Conservation (phyloP, 257 asterid species). For the Gentiana dahurica region DNA sequence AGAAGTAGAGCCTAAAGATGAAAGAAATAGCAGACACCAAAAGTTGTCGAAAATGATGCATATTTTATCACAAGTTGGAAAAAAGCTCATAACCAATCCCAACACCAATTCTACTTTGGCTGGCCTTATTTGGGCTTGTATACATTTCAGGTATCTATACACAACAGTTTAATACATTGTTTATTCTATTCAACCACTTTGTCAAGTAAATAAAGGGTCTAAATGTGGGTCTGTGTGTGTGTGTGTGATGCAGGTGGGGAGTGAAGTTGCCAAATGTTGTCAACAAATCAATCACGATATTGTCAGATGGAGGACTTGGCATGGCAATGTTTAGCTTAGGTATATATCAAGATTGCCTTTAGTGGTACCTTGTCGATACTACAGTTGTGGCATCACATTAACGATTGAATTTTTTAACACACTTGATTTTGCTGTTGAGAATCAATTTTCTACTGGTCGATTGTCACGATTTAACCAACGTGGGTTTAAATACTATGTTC, state of each 20-base stretch:
- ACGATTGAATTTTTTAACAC: no score
- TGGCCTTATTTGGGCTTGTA: conserved; percentile 71
- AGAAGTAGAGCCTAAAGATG: conserved; percentile 25
- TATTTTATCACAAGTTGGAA: conserved; percentile 42
- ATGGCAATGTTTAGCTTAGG: conserved; percentile 99
- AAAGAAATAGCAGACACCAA: conserved; percentile 17
- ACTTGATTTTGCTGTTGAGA: no score
- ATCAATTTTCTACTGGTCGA: no score
- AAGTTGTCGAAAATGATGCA: conserved; percentile 24
- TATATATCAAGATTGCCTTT: conserved; percentile 11
- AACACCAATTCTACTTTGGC: conserved; percentile 67
- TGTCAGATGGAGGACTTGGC: conserved; percentile 91
- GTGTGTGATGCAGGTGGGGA: conserved; percentile 43
- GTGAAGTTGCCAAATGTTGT: conserved; percentile 51
- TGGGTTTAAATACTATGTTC: no score
- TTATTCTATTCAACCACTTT: background rate
- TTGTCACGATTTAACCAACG: no score
- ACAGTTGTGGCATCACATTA: no score
- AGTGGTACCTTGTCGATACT: no score
- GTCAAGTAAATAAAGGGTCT: conserved; percentile 3
- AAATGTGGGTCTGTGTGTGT: conserved; percentile 5
- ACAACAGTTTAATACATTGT: background rate
- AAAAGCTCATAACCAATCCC: conserved; percentile 63
- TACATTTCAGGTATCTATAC: conserved; percentile 57
- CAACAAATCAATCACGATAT: conserved; percentile 43